Conservation (phyloP, 768 basidiomycete species). For the Suillus fuscotomentosus region DNA sequence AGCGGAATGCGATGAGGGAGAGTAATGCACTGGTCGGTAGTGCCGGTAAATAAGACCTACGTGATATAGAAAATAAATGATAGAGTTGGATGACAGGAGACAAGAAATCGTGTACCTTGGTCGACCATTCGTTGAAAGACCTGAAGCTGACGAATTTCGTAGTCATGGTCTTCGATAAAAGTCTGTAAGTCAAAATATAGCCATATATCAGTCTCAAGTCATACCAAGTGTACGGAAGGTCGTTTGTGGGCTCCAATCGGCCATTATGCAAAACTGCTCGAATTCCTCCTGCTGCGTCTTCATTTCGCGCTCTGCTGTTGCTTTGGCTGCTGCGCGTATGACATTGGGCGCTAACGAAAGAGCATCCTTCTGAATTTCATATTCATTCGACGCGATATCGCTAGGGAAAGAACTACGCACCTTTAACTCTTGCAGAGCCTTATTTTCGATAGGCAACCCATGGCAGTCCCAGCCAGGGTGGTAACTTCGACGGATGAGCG, state of each 20-base stretch:
- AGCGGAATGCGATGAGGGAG: slow-evolving; percentile 91
- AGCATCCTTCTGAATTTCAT: slow-evolving; percentile 48
- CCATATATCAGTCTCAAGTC: neutral
- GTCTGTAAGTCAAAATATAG: slow-evolving; percentile 3
- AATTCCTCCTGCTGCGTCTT: slow-evolving; percentile 79
- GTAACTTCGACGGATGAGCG: slow-evolving; percentile 54
- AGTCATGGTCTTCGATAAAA: slow-evolving; percentile 86
- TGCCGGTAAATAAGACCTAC: slow-evolving; percentile 81
- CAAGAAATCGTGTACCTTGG: slow-evolving; percentile 47
- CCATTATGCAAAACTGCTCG: slow-evolving; percentile 83
- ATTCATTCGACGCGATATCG: neutral
- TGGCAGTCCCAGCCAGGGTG: slow-evolving; percentile 98
- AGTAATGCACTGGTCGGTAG: slow-evolving; percentile 90
- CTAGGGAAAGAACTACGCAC: slow-evolving; percentile 36
- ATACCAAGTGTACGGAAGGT: slow-evolving; percentile 88
- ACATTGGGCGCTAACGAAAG: slow-evolving; percentile 50
- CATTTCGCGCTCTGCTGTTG: slow-evolving; percentile 74
- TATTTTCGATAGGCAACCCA: slow-evolving; percentile 95
- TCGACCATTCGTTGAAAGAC: slow-evolving; percentile 89
- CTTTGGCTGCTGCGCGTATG: slow-evolving; percentile 70
- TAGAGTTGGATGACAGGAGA: neutral
- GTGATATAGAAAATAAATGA: neutral
- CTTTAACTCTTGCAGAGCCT: slow-evolving; percentile 75
- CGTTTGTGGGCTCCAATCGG: slow-evolving; percentile 71
- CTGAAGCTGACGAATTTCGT: slow-evolving; percentile 84